Conservation (phyloP, 345 rosid genomes). For the Barbarea vulgaris region DNA sequence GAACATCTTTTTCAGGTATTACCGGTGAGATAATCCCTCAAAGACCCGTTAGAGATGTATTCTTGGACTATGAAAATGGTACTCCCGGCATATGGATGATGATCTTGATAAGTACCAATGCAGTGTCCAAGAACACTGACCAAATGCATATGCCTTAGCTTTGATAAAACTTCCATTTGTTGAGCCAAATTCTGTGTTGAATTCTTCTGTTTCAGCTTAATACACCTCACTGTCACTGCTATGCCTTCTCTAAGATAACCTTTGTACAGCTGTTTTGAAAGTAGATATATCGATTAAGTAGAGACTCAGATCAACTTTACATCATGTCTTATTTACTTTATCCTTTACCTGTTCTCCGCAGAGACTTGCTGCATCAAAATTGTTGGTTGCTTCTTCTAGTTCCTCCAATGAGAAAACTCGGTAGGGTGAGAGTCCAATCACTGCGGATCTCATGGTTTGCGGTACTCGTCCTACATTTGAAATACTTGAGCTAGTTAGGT, state of each 20-base stretch:
- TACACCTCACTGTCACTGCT: conserved; percentile 62
- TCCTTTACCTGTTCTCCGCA: conserved; percentile 53
- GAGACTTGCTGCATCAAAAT: conserved; percentile 69
- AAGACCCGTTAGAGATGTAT: conserved; percentile 69
- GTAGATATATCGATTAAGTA: not conserved
- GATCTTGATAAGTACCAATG: conserved; percentile 71
- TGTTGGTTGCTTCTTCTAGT: conserved; percentile 80
- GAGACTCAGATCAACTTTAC: not conserved
- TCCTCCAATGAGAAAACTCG: conserved; percentile 74
- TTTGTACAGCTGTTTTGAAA: conserved; percentile 59
- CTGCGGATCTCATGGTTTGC: conserved; percentile 81
- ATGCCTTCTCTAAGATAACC: conserved; percentile 71
- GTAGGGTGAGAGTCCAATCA: conserved; percentile 77
- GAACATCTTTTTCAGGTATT: conserved; percentile 21
- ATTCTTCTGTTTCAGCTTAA: conserved; percentile 73
- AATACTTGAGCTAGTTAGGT: conserved; percentile 23
- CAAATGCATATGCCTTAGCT: conserved; percentile 87
- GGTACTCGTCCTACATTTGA: conserved; percentile 70
- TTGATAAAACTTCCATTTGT: conserved; percentile 76
- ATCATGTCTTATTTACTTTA: not conserved
- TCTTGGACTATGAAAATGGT: conserved; percentile 74
- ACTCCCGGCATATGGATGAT: conserved; percentile 54
- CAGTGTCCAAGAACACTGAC: conserved; percentile 90
- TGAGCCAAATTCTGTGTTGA: conserved; percentile 64
- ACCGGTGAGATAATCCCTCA: conserved; percentile 70